Conservation (phyloP, 768 basidiomycete species). For the Auricularia auricula-judae region DNA sequence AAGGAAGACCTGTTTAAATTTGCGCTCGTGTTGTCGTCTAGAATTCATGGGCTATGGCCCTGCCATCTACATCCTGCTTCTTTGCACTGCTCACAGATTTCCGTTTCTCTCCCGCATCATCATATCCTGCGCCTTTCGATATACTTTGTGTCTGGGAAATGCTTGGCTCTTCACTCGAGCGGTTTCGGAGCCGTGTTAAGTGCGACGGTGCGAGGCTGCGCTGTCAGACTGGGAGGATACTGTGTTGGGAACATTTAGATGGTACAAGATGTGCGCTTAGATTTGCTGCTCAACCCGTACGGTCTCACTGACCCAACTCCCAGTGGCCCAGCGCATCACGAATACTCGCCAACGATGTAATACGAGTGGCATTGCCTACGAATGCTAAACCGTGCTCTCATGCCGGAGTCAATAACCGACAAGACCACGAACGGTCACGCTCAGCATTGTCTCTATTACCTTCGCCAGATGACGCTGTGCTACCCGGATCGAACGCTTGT, state of each 20-base stretch:
- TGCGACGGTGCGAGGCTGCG: too few species aligned
- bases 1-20: too few species aligned
- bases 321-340: neutral
- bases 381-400: neutral
- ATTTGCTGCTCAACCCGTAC: neutral
- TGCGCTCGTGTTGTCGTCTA: too few species aligned
- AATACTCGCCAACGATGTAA: neutral
- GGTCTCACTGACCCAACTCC: neutral
- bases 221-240: neutral
- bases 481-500: conserved; percentile 22
- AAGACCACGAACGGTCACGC: neutral
- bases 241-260: neutral
- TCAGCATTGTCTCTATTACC: conserved; percentile 23
- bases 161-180: too few species aligned
- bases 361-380: neutral
- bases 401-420: neutral
- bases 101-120: too few species aligned
- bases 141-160: too few species aligned
- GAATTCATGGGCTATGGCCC: too few species aligned
- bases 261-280: neutral
- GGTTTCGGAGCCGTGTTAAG: too few species aligned
- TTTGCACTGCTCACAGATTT: too few species aligned
- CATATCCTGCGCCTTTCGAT: too few species aligned
- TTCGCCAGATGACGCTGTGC: conserved; percentile 23
- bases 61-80: too few species aligned